A percentile compares a stretch with the other conserved stretches of the same genome.
Conservation (phyloP, 139 green algal genomes). For the Chloropicon primus region DNA sequence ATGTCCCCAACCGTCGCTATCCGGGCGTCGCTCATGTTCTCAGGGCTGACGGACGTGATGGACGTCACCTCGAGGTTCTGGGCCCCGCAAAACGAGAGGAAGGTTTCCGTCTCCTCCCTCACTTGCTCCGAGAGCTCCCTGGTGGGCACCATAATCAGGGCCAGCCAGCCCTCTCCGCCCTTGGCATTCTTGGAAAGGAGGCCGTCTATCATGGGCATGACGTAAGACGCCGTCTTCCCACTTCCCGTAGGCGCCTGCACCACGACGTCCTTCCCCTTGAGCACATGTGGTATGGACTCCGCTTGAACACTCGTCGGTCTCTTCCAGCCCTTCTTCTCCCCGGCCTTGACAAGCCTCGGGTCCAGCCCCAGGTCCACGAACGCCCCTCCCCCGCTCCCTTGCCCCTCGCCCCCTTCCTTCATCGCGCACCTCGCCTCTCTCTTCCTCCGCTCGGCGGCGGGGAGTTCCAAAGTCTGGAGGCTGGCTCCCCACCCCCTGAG, state of each 20-base stretch:
- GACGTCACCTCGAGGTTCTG: conserved; percentile 19
- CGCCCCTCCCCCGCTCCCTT: not conserved
- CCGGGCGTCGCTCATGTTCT: conserved; percentile 2
- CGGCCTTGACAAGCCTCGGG: conserved; percentile 45
- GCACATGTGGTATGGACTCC: conserved; percentile 41
- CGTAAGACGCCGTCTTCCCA: conserved; percentile 82
- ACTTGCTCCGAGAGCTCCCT: conserved; percentile 87
- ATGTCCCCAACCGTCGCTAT: conserved; percentile 43
- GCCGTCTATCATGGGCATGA: conserved; percentile 61
- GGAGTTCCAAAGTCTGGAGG: too few species aligned
- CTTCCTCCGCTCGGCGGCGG: too few species aligned
- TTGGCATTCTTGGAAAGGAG: conserved; percentile 28
- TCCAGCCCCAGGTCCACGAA: conserved; percentile 58
- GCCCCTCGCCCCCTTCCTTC: not conserved
- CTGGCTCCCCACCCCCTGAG: too few species aligned
- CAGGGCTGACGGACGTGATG: conserved; percentile 18
- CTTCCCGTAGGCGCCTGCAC: conserved; percentile 62
- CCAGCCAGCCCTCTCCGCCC: conserved; percentile 40
- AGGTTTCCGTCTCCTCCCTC: conserved; percentile 20
- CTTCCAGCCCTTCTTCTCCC: conserved; percentile 42
- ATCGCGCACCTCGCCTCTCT: not conserved
- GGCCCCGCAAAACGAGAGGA: conserved; percentile 24
- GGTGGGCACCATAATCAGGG: conserved; percentile 75
- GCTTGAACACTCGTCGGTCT: conserved; percentile 20
- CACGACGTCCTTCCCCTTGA: conserved; percentile 71